Evolutionary conservation across 176 grass and related monocot species (phyloP).

Genomic region (Eragrostis nindensis): DNA sequence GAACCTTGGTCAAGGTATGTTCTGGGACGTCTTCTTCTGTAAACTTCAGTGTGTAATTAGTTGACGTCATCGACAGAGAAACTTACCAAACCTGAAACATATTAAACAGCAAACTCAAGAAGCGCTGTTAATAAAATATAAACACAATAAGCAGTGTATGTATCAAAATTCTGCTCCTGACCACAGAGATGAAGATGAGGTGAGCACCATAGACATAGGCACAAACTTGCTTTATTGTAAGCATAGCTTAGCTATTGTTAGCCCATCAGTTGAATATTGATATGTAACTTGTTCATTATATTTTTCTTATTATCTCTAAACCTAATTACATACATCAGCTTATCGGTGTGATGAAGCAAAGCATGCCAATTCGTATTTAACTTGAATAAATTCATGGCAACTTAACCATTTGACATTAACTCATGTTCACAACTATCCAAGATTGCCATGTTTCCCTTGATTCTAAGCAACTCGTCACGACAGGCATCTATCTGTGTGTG

Average conservation of each 20-base stretch:
- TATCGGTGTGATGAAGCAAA: background rate
- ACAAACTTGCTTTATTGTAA: background rate
- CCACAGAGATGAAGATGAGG: background rate
- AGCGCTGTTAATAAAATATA: no score
- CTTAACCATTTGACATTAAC: conserved; percentile 27
- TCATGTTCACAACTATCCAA: conserved; percentile 46
- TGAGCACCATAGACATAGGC: no score
- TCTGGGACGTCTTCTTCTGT: background rate
- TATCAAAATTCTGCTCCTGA: background rate
- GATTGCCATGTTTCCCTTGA: conserved; percentile 59
- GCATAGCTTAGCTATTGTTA: background rate
- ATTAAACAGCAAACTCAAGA: background rate
- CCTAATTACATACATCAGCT: conserved; percentile 14
- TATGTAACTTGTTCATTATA: background rate
- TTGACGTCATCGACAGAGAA: background rate
- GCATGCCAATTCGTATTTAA: background rate
- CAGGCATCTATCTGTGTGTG: conserved; percentile 57
- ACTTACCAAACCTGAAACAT: background rate
- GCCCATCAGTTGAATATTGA: background rate
- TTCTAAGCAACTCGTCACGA: conserved; percentile 48
- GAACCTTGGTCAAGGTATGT: background rate
- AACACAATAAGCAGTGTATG: no score
- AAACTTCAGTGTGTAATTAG: background rate
- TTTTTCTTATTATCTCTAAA: background rate
- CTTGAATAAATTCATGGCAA: background rate